A percentile compares a stretch with the other conserved stretches of the same genome.
Conservation (phyloP, 345 rosid species). For the Rhodamnia argentea region DNA sequence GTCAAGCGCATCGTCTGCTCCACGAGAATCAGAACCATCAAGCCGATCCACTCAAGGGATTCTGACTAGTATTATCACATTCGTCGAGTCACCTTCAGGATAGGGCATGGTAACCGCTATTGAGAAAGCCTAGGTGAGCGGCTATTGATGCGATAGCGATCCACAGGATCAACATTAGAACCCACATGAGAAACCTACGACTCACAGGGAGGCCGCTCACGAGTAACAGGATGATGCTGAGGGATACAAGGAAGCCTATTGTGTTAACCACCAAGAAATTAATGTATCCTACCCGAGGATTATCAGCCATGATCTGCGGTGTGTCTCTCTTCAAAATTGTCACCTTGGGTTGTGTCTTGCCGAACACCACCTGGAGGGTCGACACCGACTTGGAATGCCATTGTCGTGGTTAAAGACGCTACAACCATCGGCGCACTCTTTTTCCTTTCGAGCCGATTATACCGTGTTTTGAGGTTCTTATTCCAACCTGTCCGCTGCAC, state of each 20-base stretch:
- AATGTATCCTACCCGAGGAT: neutral
- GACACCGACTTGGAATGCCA: slow-evolving; percentile 1
- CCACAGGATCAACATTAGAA: too few species aligned
- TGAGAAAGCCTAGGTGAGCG: too few species aligned
- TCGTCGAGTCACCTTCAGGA: too few species aligned
- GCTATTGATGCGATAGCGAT: too few species aligned
- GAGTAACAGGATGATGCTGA: slow-evolving; percentile 3
- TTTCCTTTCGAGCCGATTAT: neutral
- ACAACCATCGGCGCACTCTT: neutral
- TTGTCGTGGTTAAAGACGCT: slow-evolving; percentile 1
- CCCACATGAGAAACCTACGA: neutral
- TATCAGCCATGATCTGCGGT: neutral
- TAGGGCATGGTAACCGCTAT: too few species aligned
- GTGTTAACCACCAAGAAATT: neutral
- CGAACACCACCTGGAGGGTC: slow-evolving; percentile 6
- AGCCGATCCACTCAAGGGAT: too few species aligned
- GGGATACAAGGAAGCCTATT: slow-evolving; percentile 1
- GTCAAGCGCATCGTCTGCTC: too few species aligned
- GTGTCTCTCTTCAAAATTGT: too few species aligned
- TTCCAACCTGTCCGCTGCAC: too few species aligned
- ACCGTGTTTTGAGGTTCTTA: neutral
- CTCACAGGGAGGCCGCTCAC: neutral
- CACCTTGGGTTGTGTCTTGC: neutral
- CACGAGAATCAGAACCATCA: too few species aligned
- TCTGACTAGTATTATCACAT: too few species aligned